phyloP scores from a whole-genome alignment of 805 yeast species.

The Schizosaccharomyces japonicus region DNA sequence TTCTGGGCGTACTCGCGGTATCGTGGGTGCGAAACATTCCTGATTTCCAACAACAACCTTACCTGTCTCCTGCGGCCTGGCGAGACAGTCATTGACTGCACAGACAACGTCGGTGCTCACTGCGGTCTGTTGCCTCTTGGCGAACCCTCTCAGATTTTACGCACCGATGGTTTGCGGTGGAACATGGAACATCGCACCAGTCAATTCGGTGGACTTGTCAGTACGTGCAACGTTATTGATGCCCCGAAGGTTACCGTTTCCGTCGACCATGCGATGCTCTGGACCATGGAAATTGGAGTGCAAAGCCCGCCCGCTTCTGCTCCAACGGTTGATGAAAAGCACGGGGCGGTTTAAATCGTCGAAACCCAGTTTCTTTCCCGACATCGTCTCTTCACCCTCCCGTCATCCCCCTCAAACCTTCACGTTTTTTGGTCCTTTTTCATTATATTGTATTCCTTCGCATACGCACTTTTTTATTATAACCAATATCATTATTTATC shows the following conservation, averaged over 20 bases:
- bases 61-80: constrained; percentile 1
- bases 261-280: not conserved
- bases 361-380: too few species aligned
- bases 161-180: constrained; percentile 1
- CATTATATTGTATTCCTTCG: too few species aligned
- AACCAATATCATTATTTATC: too few species aligned
- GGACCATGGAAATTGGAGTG: not conserved
- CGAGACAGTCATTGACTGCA: not conserved
- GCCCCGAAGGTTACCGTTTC: not conserved
- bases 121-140: constrained; percentile 3
- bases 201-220: constrained; percentile 1
- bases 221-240: not conserved
- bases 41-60: not conserved
- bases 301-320: too few species aligned
- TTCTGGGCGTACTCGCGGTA: not conserved
- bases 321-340: too few species aligned
- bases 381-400: too few species aligned
- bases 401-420: too few species aligned
- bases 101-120: not conserved
- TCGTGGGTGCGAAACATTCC: not conserved
- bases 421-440: too few species aligned
- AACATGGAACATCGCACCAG: not conserved
- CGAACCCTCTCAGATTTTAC: not conserved
- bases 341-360: too few species aligned
- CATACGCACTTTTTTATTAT: too few species aligned